A percentile compares a stretch with the other conserved stretches of the same genome.
These are phyloP conservation scores for Beauveria sp. DNA, from an alignment of 2,329 filamentous ascomycete species.

Conservation along the genomic window DNA sequence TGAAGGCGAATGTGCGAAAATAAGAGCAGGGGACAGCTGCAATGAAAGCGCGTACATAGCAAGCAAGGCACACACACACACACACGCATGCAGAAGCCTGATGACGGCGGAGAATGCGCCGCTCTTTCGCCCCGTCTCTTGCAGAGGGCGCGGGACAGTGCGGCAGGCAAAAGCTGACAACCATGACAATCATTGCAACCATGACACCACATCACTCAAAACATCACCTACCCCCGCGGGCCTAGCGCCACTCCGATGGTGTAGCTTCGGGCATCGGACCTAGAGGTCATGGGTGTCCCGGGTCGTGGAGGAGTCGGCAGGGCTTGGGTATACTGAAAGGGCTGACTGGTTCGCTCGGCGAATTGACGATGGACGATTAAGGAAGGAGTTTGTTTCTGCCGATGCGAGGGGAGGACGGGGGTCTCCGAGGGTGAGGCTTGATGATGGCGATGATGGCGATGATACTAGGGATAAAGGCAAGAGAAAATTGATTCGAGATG, in stretches of 20 bases:
- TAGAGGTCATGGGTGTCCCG: not conserved
- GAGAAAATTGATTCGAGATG: not conserved
- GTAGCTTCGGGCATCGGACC: slow-evolving; percentile 6
- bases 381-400: slow-evolving; percentile 6
- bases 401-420: not conserved
- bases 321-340: not conserved
- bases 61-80: not conserved
- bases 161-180: not conserved
- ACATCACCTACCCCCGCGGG: slow-evolving; percentile 8
- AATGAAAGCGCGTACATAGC: not conserved
- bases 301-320: not conserved
- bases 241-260: slow-evolving; percentile 9
- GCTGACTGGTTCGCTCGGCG: slow-evolving; percentile 3
- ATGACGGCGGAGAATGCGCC: not conserved
- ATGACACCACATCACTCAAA: not conserved
- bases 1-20: not conserved
- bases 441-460: not conserved
- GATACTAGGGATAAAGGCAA: not conserved
- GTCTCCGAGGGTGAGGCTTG: not conserved
- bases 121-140: not conserved
- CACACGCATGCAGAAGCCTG: not conserved
- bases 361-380: not conserved
- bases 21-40: not conserved
- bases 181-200: not conserved
- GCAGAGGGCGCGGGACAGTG: not conserved